phyloP scores from a whole-genome alignment of 148 eudicot species.

The Rhododendron williamsianum region DNA sequence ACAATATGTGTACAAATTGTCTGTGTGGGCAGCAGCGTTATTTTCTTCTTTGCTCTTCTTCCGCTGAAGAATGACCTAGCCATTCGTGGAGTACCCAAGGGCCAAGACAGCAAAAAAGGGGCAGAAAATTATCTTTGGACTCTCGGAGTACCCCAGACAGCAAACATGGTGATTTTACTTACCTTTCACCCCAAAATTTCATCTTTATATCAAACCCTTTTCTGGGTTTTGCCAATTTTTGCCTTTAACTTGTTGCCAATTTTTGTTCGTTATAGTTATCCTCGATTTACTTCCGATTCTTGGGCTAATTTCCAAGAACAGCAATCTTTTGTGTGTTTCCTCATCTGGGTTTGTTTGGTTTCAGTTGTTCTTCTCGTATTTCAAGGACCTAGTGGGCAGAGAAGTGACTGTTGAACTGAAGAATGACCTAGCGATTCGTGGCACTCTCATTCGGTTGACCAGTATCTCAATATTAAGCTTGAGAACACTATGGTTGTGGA shows the following conservation, averaged over 20 bases:
- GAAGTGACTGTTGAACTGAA: slow-evolving; percentile 95
- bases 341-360: not conserved
- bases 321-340: not conserved
- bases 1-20: too few species aligned
- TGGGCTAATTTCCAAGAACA: not conserved
- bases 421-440: slow-evolving; percentile 87
- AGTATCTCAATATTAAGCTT: slow-evolving; percentile 91
- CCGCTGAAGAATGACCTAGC: too few species aligned
- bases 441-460: slow-evolving; percentile 97
- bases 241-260: not conserved
- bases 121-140: not conserved
- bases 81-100: too few species aligned
- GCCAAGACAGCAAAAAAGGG: too few species aligned
- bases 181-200: not conserved
- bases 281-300: not conserved
- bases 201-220: not conserved
- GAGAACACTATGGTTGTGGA: slow-evolving; percentile 97
- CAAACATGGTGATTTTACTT: slow-evolving; percentile 4
- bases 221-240: not conserved
- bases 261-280: not conserved
- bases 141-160: not conserved
- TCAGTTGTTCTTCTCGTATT: slow-evolving; percentile 96
- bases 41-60: too few species aligned
- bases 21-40: too few species aligned
- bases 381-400: slow-evolving; percentile 87